Evolutionary conservation across 306 rosid genomes (phyloP), one percentile per base, ranked within the genome.

Genomic region (Lupinus albus): DNA sequence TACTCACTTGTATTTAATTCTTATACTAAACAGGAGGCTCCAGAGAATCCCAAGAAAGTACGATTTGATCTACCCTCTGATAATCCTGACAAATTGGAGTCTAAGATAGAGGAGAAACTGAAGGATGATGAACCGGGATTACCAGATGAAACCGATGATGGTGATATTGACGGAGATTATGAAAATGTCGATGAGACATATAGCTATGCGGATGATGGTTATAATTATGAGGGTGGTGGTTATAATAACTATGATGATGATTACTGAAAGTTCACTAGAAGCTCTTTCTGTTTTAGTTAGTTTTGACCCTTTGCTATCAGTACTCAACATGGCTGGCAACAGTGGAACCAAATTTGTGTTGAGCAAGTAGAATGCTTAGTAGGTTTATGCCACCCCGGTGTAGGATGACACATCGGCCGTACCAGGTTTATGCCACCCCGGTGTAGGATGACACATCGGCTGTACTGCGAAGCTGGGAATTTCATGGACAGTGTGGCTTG

Each of bases 21-120:
- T 21, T 32, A 67, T 64, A 46, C 46, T 79, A 1, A 15, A 25
- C 64, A 81, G 85, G 74, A 13, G 30, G 49, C 36, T 7, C 46
- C 35, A 0, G 71, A 55, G 61, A 61, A 38, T 57, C 58, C 69
- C 48, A 77, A 81, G 42, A 81, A 70, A 58, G 80, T 59, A n/a
- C 47, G 45, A 50, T 72, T 61, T 61, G 70, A 80, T 15, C 59
- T 49, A 52, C 41, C 70, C 45, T 7, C 63, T 18, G 76, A 67
- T 55, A 47, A 61, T 30, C 17, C 53, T 18, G 62, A 38, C 11
- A 38, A 63, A 8, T 14, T 38, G 35, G 67, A 61, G 66, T 71
- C 61, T 3, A 55, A 72, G 36, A 39, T 46, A 13, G 70, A 57
- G 41, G 73, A 49, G 30, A 74, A 50, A 28, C 9, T 38, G 51